Conservation (phyloP, 164 flowering plant genomes). For the Brasenia schreberi region DNA sequence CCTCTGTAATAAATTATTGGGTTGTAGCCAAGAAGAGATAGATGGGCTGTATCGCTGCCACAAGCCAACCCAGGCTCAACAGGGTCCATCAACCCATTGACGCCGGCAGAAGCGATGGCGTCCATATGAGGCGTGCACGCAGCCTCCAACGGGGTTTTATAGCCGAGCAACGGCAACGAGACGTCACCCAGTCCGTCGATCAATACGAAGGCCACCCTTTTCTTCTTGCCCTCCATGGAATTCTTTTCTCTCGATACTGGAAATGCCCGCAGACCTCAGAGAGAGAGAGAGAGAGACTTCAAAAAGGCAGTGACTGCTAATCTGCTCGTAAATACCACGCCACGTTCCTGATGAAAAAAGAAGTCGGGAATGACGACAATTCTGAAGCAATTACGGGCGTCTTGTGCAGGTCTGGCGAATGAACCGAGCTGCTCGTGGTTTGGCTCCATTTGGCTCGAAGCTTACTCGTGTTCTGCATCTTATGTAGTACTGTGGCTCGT, state of each 20-base stretch:
- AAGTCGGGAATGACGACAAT: too few relatives aligned
- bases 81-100: conserved; percentile 96
- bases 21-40: conserved; percentile 81
- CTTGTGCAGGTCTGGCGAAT: too few relatives aligned
- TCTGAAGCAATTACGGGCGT: too few relatives aligned
- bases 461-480: too few relatives aligned
- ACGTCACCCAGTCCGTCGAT: conserved; percentile 97
- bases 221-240: conserved; percentile 12
- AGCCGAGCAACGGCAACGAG: conserved; percentile 60
- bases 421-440: too few relatives aligned
- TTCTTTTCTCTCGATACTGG: not conserved
- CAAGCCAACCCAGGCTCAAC: conserved; percentile 94
- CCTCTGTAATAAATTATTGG: conserved; percentile 89
- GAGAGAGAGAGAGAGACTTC: not conserved
- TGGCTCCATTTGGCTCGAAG: too few relatives aligned
- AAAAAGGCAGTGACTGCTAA: not conserved
- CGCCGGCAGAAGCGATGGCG: conserved; percentile 94
- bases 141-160: conserved; percentile 64
- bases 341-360: not conserved
- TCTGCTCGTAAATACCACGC: not conserved
- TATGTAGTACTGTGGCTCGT: too few relatives aligned
- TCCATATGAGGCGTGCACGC: conserved; percentile 68
- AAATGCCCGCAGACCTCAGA: not conserved
- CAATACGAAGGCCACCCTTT: conserved; percentile 74
- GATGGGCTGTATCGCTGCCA: conserved; percentile 97